phyloP scores from a whole-genome alignment of 2,329 filamentous ascomycete species.

The Bipolaris gigantea region DNA sequence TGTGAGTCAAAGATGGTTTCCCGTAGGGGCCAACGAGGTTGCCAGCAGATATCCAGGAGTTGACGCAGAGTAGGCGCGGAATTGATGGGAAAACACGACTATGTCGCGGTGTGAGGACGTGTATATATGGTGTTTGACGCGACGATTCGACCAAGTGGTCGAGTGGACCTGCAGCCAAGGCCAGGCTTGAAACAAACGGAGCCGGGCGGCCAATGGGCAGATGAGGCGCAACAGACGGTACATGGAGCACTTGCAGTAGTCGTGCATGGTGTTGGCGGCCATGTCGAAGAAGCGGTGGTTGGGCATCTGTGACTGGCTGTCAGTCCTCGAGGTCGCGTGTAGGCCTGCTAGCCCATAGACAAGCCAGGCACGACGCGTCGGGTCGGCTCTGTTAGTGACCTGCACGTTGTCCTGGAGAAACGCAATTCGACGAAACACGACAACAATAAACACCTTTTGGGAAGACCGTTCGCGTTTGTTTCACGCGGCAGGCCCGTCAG shows the following conservation, averaged over 20 bases:
- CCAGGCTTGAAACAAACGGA: constrained; percentile 41
- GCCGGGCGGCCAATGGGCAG: constrained; percentile 27
- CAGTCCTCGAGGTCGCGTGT: constrained; percentile 22
- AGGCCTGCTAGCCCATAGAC: constrained; percentile 12
- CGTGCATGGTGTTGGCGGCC: constrained; percentile 17
- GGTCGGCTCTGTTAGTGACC: not conserved
- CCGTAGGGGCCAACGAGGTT: constrained; percentile 17
- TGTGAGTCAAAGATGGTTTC: constrained; percentile 46
- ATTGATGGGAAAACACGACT: constrained; percentile 46
- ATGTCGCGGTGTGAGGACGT: constrained; percentile 46
- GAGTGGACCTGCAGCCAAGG: constrained; percentile 31
- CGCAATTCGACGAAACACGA: constrained; percentile 36
- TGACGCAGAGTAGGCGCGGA: constrained; percentile 33
- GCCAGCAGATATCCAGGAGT: constrained; percentile 21
- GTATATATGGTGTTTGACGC: constrained; percentile 45
- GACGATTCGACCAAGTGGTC: constrained; percentile 40
- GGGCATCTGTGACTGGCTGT: constrained; percentile 33
- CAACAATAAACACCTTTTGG: constrained; percentile 27
- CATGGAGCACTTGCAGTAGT: constrained; percentile 39
- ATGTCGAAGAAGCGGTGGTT: constrained; percentile 29
- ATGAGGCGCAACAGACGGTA: constrained; percentile 14
- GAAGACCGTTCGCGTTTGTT: constrained; percentile 25
- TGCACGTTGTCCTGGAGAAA: constrained; percentile 24
- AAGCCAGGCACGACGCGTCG: constrained; percentile 16
- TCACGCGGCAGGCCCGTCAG: constrained; percentile 15